phyloP scores from a whole-genome alignment of 495 filamentous ascomycete species.

The Penicillium parvum region DNA sequence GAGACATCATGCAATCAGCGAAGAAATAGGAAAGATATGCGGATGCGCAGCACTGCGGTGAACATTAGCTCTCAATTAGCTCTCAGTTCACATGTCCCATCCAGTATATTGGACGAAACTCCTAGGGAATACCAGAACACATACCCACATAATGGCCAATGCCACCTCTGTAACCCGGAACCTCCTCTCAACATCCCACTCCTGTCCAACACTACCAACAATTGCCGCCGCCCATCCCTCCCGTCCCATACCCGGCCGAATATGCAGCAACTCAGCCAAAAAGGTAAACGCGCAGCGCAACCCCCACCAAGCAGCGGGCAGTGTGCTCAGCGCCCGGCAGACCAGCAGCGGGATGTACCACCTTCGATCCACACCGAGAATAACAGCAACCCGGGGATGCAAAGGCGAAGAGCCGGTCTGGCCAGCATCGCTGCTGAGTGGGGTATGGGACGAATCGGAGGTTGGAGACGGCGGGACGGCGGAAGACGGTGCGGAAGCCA shows the following conservation, averaged over 20 bases:
- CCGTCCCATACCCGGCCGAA: slow-evolving; percentile 43
- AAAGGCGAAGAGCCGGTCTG: slow-evolving; percentile 35
- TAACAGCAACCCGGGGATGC: slow-evolving; percentile 61
- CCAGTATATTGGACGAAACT: background rate
- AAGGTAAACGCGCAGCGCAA: slow-evolving; percentile 57
- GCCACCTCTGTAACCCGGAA: slow-evolving; percentile 72
- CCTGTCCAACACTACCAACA: slow-evolving; percentile 41
- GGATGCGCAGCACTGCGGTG: slow-evolving; percentile 66
- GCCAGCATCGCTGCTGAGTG: slow-evolving; percentile 32
- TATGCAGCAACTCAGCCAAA: slow-evolving; percentile 50
- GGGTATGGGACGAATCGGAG: slow-evolving; percentile 32
- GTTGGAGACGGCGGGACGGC: slow-evolving; percentile 34
- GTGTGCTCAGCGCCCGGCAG: slow-evolving; percentile 56
- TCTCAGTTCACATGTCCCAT: background rate
- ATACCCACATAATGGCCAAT: slow-evolving; percentile 79
- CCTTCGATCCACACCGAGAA: slow-evolving; percentile 56
- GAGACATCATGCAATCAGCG: slow-evolving; percentile 87
- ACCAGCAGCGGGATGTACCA: slow-evolving; percentile 62
- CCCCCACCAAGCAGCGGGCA: slow-evolving; percentile 59
- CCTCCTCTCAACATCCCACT: slow-evolving; percentile 51
- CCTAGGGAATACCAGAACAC: slow-evolving; percentile 25
- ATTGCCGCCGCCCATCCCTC: slow-evolving; percentile 45
- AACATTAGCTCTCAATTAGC: slow-evolving; percentile 1
- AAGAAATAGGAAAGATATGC: slow-evolving; percentile 87
- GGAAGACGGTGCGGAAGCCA: slow-evolving; percentile 25